Conservation (phyloP, 257 asterid species). For the Gentiana macrophylla region DNA sequence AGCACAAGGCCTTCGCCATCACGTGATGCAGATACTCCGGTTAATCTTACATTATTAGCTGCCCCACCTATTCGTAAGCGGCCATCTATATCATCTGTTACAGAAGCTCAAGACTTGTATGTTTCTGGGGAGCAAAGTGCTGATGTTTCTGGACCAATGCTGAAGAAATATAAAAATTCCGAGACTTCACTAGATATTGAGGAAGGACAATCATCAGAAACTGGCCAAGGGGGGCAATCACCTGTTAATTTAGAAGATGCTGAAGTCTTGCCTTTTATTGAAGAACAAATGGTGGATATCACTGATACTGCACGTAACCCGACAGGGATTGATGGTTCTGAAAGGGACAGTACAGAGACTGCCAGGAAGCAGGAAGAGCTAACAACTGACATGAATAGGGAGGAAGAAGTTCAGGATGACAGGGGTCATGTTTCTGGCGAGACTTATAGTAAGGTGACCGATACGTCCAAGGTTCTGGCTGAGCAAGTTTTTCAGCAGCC, state of each 20-base stretch:
- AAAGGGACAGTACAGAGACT: slow-evolving; percentile 36
- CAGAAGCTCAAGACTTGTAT: slow-evolving; percentile 35
- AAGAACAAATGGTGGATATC: slow-evolving; percentile 41
- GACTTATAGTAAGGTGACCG: slow-evolving; percentile 30
- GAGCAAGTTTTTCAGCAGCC: slow-evolving; percentile 59
- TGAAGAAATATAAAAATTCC: slow-evolving; percentile 48
- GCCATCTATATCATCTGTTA: slow-evolving; percentile 28
- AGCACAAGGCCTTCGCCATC: slow-evolving; percentile 21
- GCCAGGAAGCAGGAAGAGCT: slow-evolving; percentile 50
- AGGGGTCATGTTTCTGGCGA: slow-evolving; percentile 35
- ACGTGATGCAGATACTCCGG: slow-evolving; percentile 38
- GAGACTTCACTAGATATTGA: slow-evolving; percentile 38
- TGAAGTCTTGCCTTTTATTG: slow-evolving; percentile 25
- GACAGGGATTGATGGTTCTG: slow-evolving; percentile 36
- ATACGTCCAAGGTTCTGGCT: slow-evolving; percentile 28
- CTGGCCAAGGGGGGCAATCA: slow-evolving; percentile 34
- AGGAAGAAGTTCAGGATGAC: slow-evolving; percentile 42
- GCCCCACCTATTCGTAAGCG: slow-evolving; percentile 51
- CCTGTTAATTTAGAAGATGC: slow-evolving; percentile 23
- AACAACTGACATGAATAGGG: slow-evolving; percentile 24
- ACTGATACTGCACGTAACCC: slow-evolving; percentile 27
- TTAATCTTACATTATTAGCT: slow-evolving; percentile 17
- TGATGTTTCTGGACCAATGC: slow-evolving; percentile 37
- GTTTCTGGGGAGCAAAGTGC: slow-evolving; percentile 44
- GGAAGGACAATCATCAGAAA: slow-evolving; percentile 10